These are phyloP conservation scores for Coniosporium apollinis DNA, from an alignment of 495 filamentous ascomycete genomes.

Conservation along the genomic window DNA sequence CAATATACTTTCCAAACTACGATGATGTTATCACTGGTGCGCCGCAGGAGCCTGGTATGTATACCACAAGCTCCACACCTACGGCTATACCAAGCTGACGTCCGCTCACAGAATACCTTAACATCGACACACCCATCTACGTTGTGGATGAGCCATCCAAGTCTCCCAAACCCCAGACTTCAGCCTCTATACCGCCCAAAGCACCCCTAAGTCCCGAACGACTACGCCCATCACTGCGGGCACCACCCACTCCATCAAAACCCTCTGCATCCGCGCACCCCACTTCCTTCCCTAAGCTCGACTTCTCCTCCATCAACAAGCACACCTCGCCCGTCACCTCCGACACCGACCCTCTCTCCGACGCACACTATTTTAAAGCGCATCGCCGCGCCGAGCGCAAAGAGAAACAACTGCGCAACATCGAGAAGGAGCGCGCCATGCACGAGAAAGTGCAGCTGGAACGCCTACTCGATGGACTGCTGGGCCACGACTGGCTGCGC, in stretches of 20 bases:
- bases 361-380: slow-evolving; percentile 46
- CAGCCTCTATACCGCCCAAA: not conserved
- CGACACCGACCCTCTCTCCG: slow-evolving; percentile 59
- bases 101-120: slow-evolving; percentile 33
- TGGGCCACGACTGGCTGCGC: slow-evolving; percentile 83
- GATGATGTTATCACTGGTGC: slow-evolving; percentile 78
- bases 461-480: slow-evolving; percentile 67
- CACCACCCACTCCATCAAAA: too few species aligned
- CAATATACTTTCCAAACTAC: slow-evolving; percentile 77
- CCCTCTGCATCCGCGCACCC: too few species aligned
- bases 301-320: slow-evolving; percentile 37
- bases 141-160: slow-evolving; percentile 30
- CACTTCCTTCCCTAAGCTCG: too few species aligned
- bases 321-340: too few species aligned
- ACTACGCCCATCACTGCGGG: too few species aligned
- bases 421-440: slow-evolving; percentile 78
- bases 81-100: slow-evolving; percentile 1
- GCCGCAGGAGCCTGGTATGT: slow-evolving; percentile 55
- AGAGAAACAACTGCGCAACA: slow-evolving; percentile 85
- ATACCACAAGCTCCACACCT: not conserved
- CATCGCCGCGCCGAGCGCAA: slow-evolving; percentile 69
- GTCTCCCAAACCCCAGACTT: slow-evolving; percentile 8
- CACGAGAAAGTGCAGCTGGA: slow-evolving; percentile 84
- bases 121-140: slow-evolving; percentile 42
- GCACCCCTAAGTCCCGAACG: slow-evolving; percentile 2